Conservation (phyloP, 495 filamentous ascomycete genomes). For the Jackrogersella minutella region DNA sequence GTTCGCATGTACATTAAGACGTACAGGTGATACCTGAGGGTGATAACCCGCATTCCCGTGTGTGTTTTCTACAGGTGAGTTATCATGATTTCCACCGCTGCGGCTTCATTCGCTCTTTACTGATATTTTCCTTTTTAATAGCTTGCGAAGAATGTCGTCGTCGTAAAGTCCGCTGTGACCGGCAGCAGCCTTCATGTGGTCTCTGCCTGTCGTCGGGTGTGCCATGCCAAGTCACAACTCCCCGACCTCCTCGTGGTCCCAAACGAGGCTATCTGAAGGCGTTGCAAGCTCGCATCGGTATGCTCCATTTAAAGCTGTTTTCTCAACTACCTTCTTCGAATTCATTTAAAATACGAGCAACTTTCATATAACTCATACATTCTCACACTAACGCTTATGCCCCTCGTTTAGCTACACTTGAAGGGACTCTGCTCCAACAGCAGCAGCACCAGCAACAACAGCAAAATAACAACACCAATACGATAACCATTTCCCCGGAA, state of each 20-base stretch:
- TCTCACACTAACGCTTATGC: conserved; percentile 1
- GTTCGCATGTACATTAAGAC: neutral
- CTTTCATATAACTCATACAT: neutral
- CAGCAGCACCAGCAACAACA: conserved; percentile 30
- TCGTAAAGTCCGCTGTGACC: conserved; percentile 38
- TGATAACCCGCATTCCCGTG: conserved; percentile 19
- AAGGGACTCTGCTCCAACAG: conserved; percentile 35
- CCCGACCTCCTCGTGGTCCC: conserved; percentile 35
- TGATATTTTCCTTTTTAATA: neutral
- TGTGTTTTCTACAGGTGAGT: conserved; percentile 12
- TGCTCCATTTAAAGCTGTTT: neutral
- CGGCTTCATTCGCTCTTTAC: neutral
- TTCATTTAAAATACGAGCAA: neutral
- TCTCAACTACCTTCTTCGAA: neutral
- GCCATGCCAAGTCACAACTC: conserved; percentile 36
- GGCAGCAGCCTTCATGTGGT: conserved; percentile 35
- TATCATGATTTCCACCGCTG: neutral
- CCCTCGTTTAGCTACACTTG: conserved; percentile 28
- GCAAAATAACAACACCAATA: conserved; percentile 4
- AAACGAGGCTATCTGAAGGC: conserved; percentile 39
- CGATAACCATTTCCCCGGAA: conserved; percentile 18
- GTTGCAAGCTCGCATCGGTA: conserved; percentile 41
- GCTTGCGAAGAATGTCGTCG: conserved; percentile 42
- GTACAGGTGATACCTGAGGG: conserved; percentile 22
- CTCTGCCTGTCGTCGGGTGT: conserved; percentile 36